These are phyloP conservation scores for Myxozyma melibiosi DNA, from an alignment of 805 yeast species.

Conservation along the genomic window DNA sequence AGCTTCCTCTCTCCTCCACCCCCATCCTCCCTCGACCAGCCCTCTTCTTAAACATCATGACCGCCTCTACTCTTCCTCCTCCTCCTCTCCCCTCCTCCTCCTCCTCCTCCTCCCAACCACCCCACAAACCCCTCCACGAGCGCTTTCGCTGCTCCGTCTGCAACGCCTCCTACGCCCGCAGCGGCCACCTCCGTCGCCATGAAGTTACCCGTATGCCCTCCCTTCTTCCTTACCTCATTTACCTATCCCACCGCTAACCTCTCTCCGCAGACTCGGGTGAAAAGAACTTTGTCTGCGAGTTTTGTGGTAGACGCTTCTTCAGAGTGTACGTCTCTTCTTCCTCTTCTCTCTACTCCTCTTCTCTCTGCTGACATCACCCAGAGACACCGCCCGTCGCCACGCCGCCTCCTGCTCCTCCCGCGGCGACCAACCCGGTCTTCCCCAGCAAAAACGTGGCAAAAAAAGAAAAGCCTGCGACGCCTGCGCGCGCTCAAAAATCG, in stretches of 20 bases:
- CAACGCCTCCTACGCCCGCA: slow-evolving; percentile 15
- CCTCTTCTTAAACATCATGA: too few relatives aligned
- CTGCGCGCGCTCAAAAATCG: slow-evolving; percentile 18
- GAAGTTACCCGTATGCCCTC: slow-evolving; percentile 10
- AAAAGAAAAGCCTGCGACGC: slow-evolving; percentile 21
- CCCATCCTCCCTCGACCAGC: too few relatives aligned
- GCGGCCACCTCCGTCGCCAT: slow-evolving; percentile 14
- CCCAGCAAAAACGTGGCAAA: slow-evolving; percentile 16
- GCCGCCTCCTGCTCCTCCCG: slow-evolving; percentile 10
- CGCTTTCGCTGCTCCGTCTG: slow-evolving; percentile 9
- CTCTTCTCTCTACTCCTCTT: neutral
- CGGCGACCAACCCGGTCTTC: neutral
- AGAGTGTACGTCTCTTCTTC: slow-evolving; percentile 2
- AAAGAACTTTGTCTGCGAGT: slow-evolving; percentile 12
- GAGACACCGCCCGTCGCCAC: slow-evolving; percentile 19
- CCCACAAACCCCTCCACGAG: neutral
- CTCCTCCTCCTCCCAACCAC: too few relatives aligned
- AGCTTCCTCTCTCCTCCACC: too few relatives aligned
- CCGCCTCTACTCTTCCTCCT: too few relatives aligned
- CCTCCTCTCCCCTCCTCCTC: too few relatives aligned
- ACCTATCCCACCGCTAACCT: neutral
- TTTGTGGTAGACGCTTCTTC: slow-evolving; percentile 10
- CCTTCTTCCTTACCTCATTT: neutral
- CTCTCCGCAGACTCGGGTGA: slow-evolving; percentile 12
- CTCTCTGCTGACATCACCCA: neutral